Percentiles rank a stretch among this genome's conserved stretches.
Conservation (phyloP, 345 rosid genomes). For the Trapa bicornis region DNA sequence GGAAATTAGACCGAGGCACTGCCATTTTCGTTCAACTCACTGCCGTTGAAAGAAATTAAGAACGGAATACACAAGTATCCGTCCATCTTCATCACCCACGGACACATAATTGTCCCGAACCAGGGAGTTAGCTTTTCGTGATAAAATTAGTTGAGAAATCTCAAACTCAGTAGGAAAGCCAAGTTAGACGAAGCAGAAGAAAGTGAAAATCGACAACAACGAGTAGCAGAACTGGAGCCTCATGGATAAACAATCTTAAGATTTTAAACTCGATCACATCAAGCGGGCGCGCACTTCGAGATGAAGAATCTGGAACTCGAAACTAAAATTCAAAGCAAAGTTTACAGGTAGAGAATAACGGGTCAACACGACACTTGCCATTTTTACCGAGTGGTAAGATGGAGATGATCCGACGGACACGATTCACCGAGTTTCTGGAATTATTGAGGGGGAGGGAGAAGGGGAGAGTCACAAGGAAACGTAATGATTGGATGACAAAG, state of each 20-base stretch:
- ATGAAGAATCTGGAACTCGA: neutral
- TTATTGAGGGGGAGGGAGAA: neutral
- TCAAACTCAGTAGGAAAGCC: neutral
- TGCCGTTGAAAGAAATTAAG: neutral
- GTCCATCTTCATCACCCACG: neutral
- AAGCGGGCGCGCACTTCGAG: neutral
- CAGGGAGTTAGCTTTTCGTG: neutral
- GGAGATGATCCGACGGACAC: neutral
- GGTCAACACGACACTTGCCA: no score
- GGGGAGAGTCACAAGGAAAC: constrained; percentile 3
- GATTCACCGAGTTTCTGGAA: neutral
- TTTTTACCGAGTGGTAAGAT: no score
- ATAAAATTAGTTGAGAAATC: no score
- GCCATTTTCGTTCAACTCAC: no score
- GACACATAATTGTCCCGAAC: no score
- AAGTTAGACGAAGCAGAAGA: neutral
- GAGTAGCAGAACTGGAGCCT: neutral
- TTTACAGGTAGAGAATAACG: no score
- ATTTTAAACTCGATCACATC: neutral
- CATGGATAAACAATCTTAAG: neutral
- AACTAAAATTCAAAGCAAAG: no score
- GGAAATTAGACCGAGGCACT: no score
- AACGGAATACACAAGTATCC: neutral
- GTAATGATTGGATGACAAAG: constrained; percentile 16
- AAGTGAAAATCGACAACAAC: neutral